Evolutionary conservation across 805 yeast genomes (phyloP).

Genomic region (Torulaspora microellipsoides): DNA sequence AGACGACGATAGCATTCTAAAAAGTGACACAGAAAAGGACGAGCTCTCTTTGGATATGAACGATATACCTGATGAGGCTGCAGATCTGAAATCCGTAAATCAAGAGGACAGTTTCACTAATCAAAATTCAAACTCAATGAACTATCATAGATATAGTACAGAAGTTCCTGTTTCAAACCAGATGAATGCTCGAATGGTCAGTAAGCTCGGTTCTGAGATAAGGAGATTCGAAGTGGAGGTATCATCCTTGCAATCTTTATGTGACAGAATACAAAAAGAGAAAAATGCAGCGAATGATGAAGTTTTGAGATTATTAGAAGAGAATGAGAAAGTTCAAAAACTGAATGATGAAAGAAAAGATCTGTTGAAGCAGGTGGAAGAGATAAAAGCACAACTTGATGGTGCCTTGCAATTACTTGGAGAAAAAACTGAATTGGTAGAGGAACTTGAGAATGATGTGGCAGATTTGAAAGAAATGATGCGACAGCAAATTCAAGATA

Average conservation of each 20-base stretch:
- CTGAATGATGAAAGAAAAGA: constrained; percentile 34
- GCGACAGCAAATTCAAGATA: constrained; percentile 78
- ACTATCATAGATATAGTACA: constrained; percentile 7
- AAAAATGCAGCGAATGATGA: constrained; percentile 68
- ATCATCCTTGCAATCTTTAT: constrained; percentile 57
- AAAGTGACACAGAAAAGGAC: constrained; percentile 4
- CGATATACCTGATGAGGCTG: constrained; percentile 29
- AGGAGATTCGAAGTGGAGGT: constrained; percentile 79
- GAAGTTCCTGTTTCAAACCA: constrained; percentile 14
- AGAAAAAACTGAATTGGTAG: constrained; percentile 80
- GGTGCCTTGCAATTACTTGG: constrained; percentile 68
- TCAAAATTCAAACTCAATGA: constrained; percentile 9
- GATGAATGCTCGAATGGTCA: constrained; percentile 51
- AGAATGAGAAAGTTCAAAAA: constrained; percentile 43
- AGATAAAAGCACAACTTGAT: constrained; percentile 43
- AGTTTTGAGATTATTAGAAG: constrained; percentile 53
- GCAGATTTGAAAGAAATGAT: constrained; percentile 82
- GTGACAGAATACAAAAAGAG: constrained; percentile 47
- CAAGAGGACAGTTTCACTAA: constrained; percentile 11
- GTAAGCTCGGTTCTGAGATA: constrained; percentile 70
- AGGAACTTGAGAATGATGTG: constrained; percentile 84
- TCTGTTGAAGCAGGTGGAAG: constrained; percentile 33
- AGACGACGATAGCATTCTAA: constrained; percentile 1
- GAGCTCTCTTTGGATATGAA: constrained; percentile 8
- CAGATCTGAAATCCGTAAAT: constrained; percentile 16